Conservation (phyloP, 1,284 basidiomycete species). For the Cutaneotrichosporon sp. region DNA sequence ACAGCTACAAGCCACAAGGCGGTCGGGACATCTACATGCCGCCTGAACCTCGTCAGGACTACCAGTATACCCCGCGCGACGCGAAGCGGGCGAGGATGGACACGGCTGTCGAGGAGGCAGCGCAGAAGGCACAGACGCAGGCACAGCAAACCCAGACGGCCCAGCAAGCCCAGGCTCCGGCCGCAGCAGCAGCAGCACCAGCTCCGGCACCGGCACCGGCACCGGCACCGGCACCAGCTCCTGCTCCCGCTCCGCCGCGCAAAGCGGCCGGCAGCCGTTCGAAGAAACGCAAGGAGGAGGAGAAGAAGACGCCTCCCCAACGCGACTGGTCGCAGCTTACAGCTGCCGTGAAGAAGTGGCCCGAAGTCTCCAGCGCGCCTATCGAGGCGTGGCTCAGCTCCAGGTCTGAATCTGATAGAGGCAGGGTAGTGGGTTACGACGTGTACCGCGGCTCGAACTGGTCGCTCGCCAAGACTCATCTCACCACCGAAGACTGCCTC, state of each 20-base stretch:
- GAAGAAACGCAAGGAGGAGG: constrained; percentile 39
- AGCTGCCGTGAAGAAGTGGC: constrained; percentile 21
- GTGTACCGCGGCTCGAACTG: constrained; percentile 32
- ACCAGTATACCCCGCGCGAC: constrained; percentile 32
- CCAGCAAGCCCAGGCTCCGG: background rate
- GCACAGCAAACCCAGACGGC: background rate
- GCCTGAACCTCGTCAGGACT: constrained; percentile 22
- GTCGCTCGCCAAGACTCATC: constrained; percentile 24
- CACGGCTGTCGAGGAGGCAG: constrained; percentile 41
- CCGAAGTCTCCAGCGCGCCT: constrained; percentile 30
- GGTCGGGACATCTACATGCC: constrained; percentile 27
- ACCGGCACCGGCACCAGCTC: constrained; percentile 5
- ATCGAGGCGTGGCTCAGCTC: constrained; percentile 34
- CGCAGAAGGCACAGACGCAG: background rate
- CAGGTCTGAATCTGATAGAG: constrained; percentile 14
- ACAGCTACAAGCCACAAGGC: constrained; percentile 23
- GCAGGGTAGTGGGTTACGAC: constrained; percentile 20
- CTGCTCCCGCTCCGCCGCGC: constrained; percentile 4
- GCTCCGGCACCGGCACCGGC: background rate
- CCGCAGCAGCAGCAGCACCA: background rate
- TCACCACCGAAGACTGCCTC: constrained; percentile 15
- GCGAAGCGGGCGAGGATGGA: constrained; percentile 43
- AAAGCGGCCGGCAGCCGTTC: constrained; percentile 26
- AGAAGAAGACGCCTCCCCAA: constrained; percentile 17
- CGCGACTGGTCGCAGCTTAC: constrained; percentile 31